phyloP scores from a whole-genome alignment of 1,284 basidiomycete genomes.

The Trametes versicolor region DNA sequence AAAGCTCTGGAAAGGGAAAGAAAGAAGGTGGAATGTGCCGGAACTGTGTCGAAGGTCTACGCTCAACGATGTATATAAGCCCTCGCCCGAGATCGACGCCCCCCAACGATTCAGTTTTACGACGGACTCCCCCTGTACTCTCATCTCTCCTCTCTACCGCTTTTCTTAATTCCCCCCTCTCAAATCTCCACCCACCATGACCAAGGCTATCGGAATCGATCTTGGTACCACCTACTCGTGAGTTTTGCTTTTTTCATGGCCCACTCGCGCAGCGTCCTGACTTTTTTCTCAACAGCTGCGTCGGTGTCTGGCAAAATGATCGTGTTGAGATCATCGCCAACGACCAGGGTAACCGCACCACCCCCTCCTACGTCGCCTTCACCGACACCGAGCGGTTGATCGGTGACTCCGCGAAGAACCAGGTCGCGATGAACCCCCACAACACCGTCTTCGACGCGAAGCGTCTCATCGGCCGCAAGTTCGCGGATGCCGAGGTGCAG shows the following conservation, averaged over 20 bases:
- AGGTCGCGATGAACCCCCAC: conserved; percentile 94
- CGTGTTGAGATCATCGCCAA: conserved; percentile 98
- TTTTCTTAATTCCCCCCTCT: conserved; percentile 32
- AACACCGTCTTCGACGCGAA: conserved; percentile 98
- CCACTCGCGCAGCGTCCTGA: conserved; percentile 20
- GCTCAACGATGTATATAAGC: conserved; percentile 29
- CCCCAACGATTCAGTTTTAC: conserved; percentile 31
- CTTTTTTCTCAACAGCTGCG: conserved; percentile 60
- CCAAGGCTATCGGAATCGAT: conserved; percentile 95
- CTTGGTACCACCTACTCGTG: conserved; percentile 92
- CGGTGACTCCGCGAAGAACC: conserved; percentile 99
- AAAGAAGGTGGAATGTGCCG: conserved; percentile 34
- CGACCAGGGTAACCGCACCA: conserved; percentile 99
- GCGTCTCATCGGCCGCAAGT: conserved; percentile 93
- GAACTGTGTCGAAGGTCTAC: conserved; percentile 33
- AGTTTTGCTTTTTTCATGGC: conserved; percentile 62
- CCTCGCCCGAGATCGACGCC: conserved; percentile 10
- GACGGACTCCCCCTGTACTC: conserved; percentile 26
- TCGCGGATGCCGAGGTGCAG: conserved; percentile 89
- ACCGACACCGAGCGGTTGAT: conserved; percentile 97
- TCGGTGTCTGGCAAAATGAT: conserved; percentile 98
- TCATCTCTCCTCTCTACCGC: conserved; percentile 25
- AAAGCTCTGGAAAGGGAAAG: conserved; percentile 37
- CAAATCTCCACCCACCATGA: conserved; percentile 32
- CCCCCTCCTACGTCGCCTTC: conserved; percentile 99